A percentile compares a stretch with the other conserved stretches of the same genome.
These are phyloP conservation scores for Pythium monospermum DNA, from an alignment of 352 stramenopile genomes.

Conservation along the genomic window DNA sequence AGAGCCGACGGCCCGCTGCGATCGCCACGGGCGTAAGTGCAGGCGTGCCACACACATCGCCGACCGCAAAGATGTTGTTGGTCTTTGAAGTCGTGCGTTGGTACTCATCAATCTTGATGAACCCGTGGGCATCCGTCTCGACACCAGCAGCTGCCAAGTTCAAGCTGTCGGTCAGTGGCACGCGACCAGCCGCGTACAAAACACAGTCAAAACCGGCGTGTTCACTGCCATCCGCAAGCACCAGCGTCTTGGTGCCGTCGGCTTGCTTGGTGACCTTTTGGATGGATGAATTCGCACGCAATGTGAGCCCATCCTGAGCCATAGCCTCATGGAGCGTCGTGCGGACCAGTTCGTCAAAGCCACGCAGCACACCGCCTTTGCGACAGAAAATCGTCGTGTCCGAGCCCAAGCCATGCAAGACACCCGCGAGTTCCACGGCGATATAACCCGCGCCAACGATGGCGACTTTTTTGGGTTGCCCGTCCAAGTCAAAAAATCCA, in stretches of 20 bases:
- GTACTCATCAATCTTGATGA: constrained; percentile 90
- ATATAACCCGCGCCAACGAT: constrained; percentile 99
- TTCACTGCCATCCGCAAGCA: constrained; percentile 35
- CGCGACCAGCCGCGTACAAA: constrained; percentile 79
- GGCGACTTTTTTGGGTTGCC: constrained; percentile 89
- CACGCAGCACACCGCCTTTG: constrained; percentile 77
- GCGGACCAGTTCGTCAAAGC: constrained; percentile 72
- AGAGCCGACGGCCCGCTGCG: constrained; percentile 82
- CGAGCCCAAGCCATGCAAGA: constrained; percentile 92
- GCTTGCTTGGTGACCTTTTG: constrained; percentile 29
- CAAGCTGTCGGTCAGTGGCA: constrained; percentile 84
- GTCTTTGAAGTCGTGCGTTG: constrained; percentile 80
- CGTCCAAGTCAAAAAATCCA: constrained; percentile 96
- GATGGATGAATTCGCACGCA: constrained; percentile 46
- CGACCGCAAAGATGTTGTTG: constrained; percentile 89
- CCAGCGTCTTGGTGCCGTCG: constrained; percentile 52
- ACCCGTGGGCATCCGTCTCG: constrained; percentile 60
- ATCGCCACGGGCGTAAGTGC: constrained; percentile 89
- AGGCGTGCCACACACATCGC: constrained; percentile 74
- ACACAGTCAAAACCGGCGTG: constrained; percentile 47
- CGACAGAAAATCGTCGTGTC: constrained; percentile 91
- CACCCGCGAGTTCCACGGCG: constrained; percentile 93
- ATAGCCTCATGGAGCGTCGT: constrained; percentile 56
- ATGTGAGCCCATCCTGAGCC: constrained; percentile 40
- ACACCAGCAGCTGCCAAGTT: constrained; percentile 77